Evolutionary conservation across 352 stramenopile species (phyloP), one percentile per base, ranked within the genome.

Genomic region (Pythium folliculosum): DNA sequence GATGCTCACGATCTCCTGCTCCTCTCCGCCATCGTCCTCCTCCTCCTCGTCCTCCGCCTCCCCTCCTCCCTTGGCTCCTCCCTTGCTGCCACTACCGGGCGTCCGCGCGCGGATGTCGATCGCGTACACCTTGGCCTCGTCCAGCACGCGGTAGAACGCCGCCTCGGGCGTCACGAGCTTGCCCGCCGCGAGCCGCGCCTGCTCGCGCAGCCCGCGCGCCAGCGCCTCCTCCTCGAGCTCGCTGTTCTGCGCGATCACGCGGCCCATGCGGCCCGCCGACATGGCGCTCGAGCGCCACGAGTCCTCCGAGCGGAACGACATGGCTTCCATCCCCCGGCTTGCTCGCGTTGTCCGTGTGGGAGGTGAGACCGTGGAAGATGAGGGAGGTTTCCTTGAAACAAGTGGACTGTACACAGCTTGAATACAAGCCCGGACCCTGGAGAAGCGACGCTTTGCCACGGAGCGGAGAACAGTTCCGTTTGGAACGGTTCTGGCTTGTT

Each of bases 111-210:
- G 57, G 25, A 59, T 66, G 55, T 90, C 80, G 65, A 92, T 88
- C 7, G 78, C 47, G 48, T 80, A 90, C 7, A 92, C 72, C 52
- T 88, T 88, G 52, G 78, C 72, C 58, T 92, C 84, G 47, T 80
- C 62, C 53, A 90, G 51, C 38, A 92, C 81, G 45, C 84, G 84
- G 55, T 92, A 92, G 76, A 89, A 92, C 27, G 77, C 75, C 6
- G 51, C 56, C 55, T 92, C 84, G 1, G 63, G 58, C 14, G 56
- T 56, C 22, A 88, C 65, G 17, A 91, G 69, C 17, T 51, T 22
- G 2, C 44, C 19, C 25, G 57, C 44, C 1, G 55, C 47, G 21
- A 57, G 25, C 7, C 48, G 67, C 48, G 57, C 67, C 6, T 60
- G 53, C 23, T 55, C 43, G 21, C 58, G 68, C 12, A 70, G 37